Percentiles rank a stretch among this genome's conserved stretches.
These are phyloP conservation scores for Pythium sukuiense DNA, from an alignment of 352 stramenopile species.

Conservation along the genomic window DNA sequence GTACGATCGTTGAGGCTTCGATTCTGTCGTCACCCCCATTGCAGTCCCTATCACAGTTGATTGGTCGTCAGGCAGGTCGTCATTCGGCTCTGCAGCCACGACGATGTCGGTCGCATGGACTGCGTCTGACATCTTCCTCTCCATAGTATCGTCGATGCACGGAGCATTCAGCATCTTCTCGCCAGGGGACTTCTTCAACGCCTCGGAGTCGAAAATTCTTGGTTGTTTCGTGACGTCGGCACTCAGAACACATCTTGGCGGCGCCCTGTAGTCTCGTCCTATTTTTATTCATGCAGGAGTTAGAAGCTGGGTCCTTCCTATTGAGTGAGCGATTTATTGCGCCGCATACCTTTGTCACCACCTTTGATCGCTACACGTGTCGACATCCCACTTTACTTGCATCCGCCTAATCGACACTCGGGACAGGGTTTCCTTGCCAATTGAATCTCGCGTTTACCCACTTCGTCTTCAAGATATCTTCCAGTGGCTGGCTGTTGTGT, in stretches of 20 bases:
- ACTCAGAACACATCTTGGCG: too few relatives aligned
- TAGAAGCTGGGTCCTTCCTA: not conserved
- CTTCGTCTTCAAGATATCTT: slow-evolving; percentile 82
- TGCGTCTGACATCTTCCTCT: not conserved
- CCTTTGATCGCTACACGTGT: not conserved
- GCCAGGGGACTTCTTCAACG: too few relatives aligned
- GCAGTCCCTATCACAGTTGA: not conserved
- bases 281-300: too few relatives aligned
- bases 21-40: not conserved
- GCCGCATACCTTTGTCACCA: not conserved
- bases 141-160: not conserved
- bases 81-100: not conserved
- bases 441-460: slow-evolving; percentile 55
- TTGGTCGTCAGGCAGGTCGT: not conserved
- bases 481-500: slow-evolving; percentile 49
- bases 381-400: not conserved
- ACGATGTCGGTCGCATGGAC: not conserved
- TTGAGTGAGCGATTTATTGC: not conserved
- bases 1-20: not conserved
- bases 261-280: too few relatives aligned
- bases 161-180: too few relatives aligned
- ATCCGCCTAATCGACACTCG: slow-evolving; percentile 47
- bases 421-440: slow-evolving; percentile 43
- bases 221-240: too few relatives aligned
- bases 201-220: too few relatives aligned